Base-by-base conservation (phyloP, 2,329 filamentous ascomycete species). In the Xylariaceae sp. region DNA sequence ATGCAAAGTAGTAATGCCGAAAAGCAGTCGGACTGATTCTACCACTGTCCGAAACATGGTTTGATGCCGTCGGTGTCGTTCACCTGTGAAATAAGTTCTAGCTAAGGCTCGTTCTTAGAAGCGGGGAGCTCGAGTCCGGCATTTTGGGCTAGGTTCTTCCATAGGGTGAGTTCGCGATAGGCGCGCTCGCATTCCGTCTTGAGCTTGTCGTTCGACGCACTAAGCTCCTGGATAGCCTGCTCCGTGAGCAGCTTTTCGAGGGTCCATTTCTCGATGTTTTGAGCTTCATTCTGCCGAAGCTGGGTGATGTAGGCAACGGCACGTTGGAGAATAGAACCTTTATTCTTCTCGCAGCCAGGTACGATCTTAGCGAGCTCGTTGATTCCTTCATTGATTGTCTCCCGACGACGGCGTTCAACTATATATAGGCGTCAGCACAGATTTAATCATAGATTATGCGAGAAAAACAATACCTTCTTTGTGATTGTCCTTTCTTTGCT, bases 331-430 rank as follows among this genome's bases (percentile, higher is more conserved):
- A 99, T 97, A 2, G 92, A 95, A 0, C 94, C 94, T 76, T 99
- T 99, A 80, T 99, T 97, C 81, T 97, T 99, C 76, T 99, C 94
- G 70, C 93, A 97, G 11, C 92, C 92, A 0, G 94, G 94, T 0
- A 99, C 94, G 66, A 99, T 96, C 78, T 97, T 97, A 67, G 93
- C 90, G 35, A 99, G 84, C 75, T 97, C 94, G 71, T 97, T 97
- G 68, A 99, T 99, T 53, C 94, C 94, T 76, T 99, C 94, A 67
- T 99, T 99, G 74, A 99, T 99, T 0, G 94, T 97, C 76, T 99
- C 94, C 64, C 94, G 90, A 50, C 94, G 91, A 60, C 94, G 90
- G 62, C 94, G 91, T 77, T 99, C 94, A 63, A 99, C 94, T 97
- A 37, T 57, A 11, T 51, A 42, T 52, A 67, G 61, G 23, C 23